Evolutionary conservation across 139 green algal species (phyloP).

Genomic region (Penium margaritaceum): DNA sequence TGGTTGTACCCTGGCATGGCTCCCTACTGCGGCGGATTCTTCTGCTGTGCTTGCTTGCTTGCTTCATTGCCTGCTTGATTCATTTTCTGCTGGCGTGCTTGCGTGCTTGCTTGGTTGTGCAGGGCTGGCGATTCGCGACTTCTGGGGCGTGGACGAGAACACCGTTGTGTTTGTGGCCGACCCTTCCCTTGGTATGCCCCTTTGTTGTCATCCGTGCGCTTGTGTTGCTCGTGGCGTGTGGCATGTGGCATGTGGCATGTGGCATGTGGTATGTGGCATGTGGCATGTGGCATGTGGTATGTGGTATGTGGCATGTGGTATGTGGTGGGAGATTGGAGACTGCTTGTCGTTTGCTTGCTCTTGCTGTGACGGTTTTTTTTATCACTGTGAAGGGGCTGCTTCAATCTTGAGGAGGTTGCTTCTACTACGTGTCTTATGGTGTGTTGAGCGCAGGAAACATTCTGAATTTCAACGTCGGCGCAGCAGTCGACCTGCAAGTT

Average conservation of each 20-base stretch:
- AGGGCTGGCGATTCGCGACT: slow-evolving; percentile 86
- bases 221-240: too few species aligned
- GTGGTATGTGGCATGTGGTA: neutral
- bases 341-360: too few species aligned
- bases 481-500: slow-evolving; percentile 79
- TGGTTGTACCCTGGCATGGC: too few species aligned
- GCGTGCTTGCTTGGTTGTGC: slow-evolving; percentile 20
- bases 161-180: slow-evolving; percentile 89
- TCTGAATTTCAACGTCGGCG: slow-evolving; percentile 95
- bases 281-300: neutral
- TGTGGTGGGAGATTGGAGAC: neutral
- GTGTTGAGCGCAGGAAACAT: slow-evolving; percentile 65
- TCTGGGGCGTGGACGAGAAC: slow-evolving; percentile 86
- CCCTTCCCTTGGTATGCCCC: slow-evolving; percentile 41
- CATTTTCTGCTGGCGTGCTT: too few species aligned
- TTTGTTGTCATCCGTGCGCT: neutral
- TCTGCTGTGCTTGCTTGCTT: neutral
- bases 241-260: neutral
- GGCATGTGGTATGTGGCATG: neutral
- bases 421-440: too few species aligned
- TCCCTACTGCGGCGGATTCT: neutral
- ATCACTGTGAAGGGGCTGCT: too few species aligned
- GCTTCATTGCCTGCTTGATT: too few species aligned
- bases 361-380: too few species aligned
- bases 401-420: too few species aligned